phyloP scores from a whole-genome alignment of 2,329 filamentous ascomycete species.

The Zymoseptoria brevis region DNA sequence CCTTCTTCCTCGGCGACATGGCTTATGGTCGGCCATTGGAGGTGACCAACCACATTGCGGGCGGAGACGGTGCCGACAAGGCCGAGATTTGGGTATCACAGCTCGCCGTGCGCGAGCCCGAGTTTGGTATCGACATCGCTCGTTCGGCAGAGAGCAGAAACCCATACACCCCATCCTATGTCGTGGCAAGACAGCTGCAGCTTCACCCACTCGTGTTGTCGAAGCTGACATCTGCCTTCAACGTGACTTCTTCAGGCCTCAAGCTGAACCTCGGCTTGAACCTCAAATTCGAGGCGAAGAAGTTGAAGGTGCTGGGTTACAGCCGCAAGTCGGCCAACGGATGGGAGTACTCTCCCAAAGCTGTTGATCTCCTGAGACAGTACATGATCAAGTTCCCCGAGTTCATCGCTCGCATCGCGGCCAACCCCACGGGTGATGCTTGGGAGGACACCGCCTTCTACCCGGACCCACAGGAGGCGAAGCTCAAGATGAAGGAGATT shows the following conservation, averaged over 20 bases:
- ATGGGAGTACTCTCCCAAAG: slow-evolving; percentile 91
- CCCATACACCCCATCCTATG: slow-evolving; percentile 77
- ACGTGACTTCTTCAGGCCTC: slow-evolving; percentile 70
- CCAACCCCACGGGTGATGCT: slow-evolving; percentile 76
- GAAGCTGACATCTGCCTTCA: slow-evolving; percentile 93
- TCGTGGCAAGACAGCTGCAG: slow-evolving; percentile 73
- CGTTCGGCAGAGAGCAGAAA: slow-evolving; percentile 59
- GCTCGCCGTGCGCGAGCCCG: slow-evolving; percentile 63
- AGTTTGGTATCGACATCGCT: slow-evolving; percentile 73
- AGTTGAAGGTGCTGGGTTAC: slow-evolving; percentile 92
- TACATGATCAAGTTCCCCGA: slow-evolving; percentile 95
- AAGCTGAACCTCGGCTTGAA: slow-evolving; percentile 89
- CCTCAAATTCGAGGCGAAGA: slow-evolving; percentile 91
- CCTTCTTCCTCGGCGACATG: slow-evolving; percentile 91
- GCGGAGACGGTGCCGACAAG: slow-evolving; percentile 57
- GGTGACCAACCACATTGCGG: slow-evolving; percentile 58
- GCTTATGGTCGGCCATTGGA: slow-evolving; percentile 87
- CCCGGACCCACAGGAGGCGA: slow-evolving; percentile 60
- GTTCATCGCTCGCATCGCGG: slow-evolving; percentile 82
- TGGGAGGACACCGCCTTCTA: slow-evolving; percentile 83
- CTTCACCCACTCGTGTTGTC: slow-evolving; percentile 83
- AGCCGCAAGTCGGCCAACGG: slow-evolving; percentile 77
- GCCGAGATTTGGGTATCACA: slow-evolving; percentile 71
- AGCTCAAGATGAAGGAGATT: slow-evolving; percentile 83
- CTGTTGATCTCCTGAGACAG: slow-evolving; percentile 68